phyloP scores from a whole-genome alignment of 1,284 basidiomycete genomes.

The Porodaedalea pini region DNA sequence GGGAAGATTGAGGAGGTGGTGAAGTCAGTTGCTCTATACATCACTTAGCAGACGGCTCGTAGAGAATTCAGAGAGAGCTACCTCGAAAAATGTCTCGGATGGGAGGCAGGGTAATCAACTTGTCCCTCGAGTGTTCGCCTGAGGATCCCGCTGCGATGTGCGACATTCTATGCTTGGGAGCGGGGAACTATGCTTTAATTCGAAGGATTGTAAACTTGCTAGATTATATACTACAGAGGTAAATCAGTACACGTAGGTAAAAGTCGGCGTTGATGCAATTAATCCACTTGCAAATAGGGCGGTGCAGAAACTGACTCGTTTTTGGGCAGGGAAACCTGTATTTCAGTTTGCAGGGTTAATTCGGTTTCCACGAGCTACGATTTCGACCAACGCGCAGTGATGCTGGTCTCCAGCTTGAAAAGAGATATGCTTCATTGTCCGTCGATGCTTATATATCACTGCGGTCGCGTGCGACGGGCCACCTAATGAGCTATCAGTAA shows the following conservation, averaged over 20 bases:
- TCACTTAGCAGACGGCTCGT: slow-evolving; percentile 19
- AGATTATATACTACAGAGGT: neutral
- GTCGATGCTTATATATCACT: slow-evolving; percentile 14
- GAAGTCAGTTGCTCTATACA: slow-evolving; percentile 43
- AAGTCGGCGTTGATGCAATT: neutral
- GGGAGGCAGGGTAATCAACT: slow-evolving; percentile 67
- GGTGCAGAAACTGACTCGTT: neutral
- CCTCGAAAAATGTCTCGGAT: slow-evolving; percentile 72
- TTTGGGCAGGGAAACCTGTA: neutral
- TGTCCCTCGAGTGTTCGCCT: slow-evolving; percentile 36
- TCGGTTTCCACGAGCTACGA: slow-evolving; percentile 10
- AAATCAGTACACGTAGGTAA: neutral
- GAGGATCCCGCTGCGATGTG: slow-evolving; percentile 33
- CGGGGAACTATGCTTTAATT: slow-evolving; percentile 16
- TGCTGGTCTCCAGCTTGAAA: slow-evolving; percentile 8
- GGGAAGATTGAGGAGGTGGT: slow-evolving; percentile 26
- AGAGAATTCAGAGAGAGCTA: slow-evolving; percentile 30
- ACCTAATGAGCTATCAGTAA: neutral
- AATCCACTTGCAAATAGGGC: neutral
- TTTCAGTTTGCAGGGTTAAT: neutral
- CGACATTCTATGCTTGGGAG: slow-evolving; percentile 34
- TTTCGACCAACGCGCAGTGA: slow-evolving; percentile 14
- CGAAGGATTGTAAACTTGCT: neutral
- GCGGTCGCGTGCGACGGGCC: slow-evolving; percentile 2
- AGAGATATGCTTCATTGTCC: slow-evolving; percentile 3